A percentile compares a stretch with the other conserved stretches of the same genome.
Evolutionary conservation across 2,329 filamentous ascomycete species (phyloP).

Genomic region (Colletotrichum orchidophilum): DNA sequence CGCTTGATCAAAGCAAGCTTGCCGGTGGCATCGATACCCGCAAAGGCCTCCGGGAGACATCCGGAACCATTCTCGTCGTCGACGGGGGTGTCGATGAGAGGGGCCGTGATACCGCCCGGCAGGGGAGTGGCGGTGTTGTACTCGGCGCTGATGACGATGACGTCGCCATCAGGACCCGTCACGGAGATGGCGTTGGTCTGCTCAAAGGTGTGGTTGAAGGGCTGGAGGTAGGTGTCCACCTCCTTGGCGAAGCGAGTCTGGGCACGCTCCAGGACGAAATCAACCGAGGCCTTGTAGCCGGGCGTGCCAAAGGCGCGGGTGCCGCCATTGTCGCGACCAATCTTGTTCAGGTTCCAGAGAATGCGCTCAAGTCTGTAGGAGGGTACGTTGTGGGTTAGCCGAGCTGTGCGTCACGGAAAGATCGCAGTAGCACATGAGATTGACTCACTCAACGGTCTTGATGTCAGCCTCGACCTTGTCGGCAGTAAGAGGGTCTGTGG

Average conservation of each 20-base stretch:
- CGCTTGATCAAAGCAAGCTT: conserved; percentile 57
- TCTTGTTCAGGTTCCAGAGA: conserved; percentile 56
- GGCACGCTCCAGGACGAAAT: conserved; percentile 54
- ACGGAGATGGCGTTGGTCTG: conserved; percentile 53
- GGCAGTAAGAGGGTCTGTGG: conserved; percentile 44
- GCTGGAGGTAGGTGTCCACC: conserved; percentile 52
- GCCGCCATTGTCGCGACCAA: conserved; percentile 58
- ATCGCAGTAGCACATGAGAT: no score
- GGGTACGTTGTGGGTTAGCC: not conserved
- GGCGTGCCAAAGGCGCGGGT: conserved; percentile 63
- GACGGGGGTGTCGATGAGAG: conserved; percentile 47
- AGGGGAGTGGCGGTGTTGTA: conserved; percentile 57
- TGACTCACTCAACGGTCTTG: conserved; percentile 46
- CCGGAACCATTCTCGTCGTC: conserved; percentile 49
- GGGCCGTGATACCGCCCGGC: conserved; percentile 45
- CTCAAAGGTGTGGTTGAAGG: conserved; percentile 49
- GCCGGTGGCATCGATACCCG: conserved; percentile 51
- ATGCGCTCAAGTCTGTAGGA: conserved; percentile 53
- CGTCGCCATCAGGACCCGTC: conserved; percentile 53
- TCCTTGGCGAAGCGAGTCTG: conserved; percentile 45
- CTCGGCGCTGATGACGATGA: conserved; percentile 51
- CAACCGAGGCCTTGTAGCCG: conserved; percentile 59
- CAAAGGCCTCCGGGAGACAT: conserved; percentile 54
- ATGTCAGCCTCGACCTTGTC: conserved; percentile 52
- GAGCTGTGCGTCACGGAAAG: not conserved